Percentiles rank a stretch among this genome's conserved stretches.
Evolutionary conservation across 768 basidiomycete species (phyloP).

Genomic region (Leccinum disarticulatum): DNA sequence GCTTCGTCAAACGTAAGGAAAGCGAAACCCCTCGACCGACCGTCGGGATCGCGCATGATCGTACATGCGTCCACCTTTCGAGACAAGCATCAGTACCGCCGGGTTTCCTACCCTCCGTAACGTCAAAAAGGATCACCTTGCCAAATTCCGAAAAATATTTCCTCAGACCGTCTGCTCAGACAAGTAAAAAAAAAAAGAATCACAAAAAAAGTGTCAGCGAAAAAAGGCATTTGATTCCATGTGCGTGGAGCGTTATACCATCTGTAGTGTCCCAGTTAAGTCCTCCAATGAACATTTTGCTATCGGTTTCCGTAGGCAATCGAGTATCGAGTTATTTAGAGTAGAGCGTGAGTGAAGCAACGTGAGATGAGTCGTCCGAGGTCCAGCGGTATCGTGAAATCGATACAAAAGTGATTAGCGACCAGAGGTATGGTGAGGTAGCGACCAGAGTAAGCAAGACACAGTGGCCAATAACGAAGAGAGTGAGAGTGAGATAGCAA

Average conservation of each 20-base stretch:
- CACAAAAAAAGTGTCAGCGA: constrained; percentile 27
- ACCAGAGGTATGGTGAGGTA: constrained; percentile 34
- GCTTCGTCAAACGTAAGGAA: constrained; percentile 81
- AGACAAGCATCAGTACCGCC: constrained; percentile 14
- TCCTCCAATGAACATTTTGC: constrained; percentile 91
- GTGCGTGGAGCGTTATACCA: constrained; percentile 51
- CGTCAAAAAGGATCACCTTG: constrained; percentile 45
- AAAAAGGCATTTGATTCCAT: constrained; percentile 23
- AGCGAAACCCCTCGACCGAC: constrained; percentile 80
- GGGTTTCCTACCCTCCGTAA: not conserved
- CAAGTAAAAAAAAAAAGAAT: constrained; percentile 17
- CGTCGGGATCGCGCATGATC: constrained; percentile 78
- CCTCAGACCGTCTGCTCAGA: constrained; percentile 53
- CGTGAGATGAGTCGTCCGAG: constrained; percentile 27
- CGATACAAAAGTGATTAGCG: constrained; percentile 34
- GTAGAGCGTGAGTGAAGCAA: constrained; percentile 26
- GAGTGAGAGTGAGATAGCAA: constrained; percentile 21
- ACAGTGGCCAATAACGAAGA: constrained; percentile 29
- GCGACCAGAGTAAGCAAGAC: constrained; percentile 32
- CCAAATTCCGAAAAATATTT: constrained; percentile 82
- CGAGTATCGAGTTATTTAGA: constrained; percentile 30
- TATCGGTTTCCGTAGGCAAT: constrained; percentile 42
- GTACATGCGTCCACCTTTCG: constrained; percentile 73
- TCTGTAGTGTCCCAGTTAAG: constrained; percentile 92
- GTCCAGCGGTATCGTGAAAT: constrained; percentile 39